A percentile compares a stretch with the other conserved stretches of the same genome.
These are phyloP conservation scores for Xerocomellus amylosporus DNA, from an alignment of 768 basidiomycete species.

Conservation along the genomic window DNA sequence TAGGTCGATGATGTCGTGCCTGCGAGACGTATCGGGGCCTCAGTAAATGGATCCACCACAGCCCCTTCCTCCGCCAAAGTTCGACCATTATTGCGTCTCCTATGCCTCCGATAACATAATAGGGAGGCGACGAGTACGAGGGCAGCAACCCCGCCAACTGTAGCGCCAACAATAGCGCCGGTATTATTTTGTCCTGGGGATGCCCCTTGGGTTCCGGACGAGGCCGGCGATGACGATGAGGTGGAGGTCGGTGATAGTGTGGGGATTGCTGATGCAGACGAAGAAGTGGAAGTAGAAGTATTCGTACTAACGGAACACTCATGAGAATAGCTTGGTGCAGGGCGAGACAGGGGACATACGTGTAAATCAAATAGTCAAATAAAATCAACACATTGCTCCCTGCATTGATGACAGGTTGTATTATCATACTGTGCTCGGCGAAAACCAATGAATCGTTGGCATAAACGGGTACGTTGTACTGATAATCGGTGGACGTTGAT, in stretches of 20 bases:
- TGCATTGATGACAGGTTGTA: constrained; percentile 2
- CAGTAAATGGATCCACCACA: constrained; percentile 5
- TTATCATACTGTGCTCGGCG: constrained; percentile 8
- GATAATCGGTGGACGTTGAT: background rate
- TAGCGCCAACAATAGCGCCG: constrained; percentile 8
- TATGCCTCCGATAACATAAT: constrained; percentile 3
- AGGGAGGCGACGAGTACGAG: background rate
- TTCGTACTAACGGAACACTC: background rate
- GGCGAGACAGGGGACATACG: constrained; percentile 1
- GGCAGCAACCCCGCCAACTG: background rate
- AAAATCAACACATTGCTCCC: constrained; percentile 3
- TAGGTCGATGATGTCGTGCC: too few species aligned
- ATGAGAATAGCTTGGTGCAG: background rate
- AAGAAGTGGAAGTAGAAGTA: background rate
- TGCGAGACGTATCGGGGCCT: background rate
- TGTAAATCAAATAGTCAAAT: constrained; percentile 19
- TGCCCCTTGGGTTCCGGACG: background rate
- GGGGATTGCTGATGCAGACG: background rate
- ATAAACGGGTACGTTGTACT: constrained; percentile 18
- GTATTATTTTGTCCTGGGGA: background rate
- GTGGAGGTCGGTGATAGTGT: background rate
- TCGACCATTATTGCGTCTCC: background rate
- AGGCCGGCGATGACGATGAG: too few species aligned
- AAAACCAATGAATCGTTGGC: constrained; percentile 1
- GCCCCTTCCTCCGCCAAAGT: background rate